Base-by-base conservation (phyloP, 371 early-diverging fungal species). In the Blakeslea trispora region DNA sequence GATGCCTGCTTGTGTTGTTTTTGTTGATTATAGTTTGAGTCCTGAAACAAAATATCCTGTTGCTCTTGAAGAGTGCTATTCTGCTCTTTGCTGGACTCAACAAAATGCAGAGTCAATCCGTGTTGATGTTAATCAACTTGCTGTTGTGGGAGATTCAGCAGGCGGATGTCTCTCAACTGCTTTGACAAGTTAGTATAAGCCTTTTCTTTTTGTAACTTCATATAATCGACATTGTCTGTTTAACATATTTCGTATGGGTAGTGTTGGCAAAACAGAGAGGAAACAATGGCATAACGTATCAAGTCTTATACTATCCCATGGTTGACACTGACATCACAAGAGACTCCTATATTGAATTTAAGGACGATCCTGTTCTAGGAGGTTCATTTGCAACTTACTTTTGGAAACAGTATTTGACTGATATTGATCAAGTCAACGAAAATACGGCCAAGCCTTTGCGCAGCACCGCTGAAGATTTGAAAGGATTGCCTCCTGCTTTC, bases 161-260 rank as follows among this genome's bases (percentile, higher is more conserved):
- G 72, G 72, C 21, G 72, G 68, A 13, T 65, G 65, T 43, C 54
- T 71, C 14, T 50, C 72, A 5, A 52, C 65, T 1, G 57, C 57
- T 7, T 42, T 68, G 10, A 23, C 64, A 21, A 13, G 68, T 68
- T 54, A 63, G 56, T 28, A 13, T 10, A 19, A 6, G 22, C 13
- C 23, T 18, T 17, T 15, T 10, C 15, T 22, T n/a, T n/a, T n/a
- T n/a, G n/a, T n/a, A n/a, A n/a, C n/a, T n/a, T n/a, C n/a, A n/a
- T n/a, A n/a, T n/a, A n/a, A n/a, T n/a, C 5, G 14, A 43, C n/a
- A 45, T 43, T 32, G 18, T 19, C 37, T 37, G 14, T 28, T 28
- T 28, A 7, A 28, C 28, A 28, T 28, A 3, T 28, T 28, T 28
- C 28, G 28, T 28, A 28, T 28, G 3, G 7, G 7, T 37, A 37